Percentiles rank a stretch among this genome's conserved stretches.
These are phyloP conservation scores for Amphirosellinia nigrospora DNA, from an alignment of 495 filamentous ascomycete genomes.

Conservation along the genomic window DNA sequence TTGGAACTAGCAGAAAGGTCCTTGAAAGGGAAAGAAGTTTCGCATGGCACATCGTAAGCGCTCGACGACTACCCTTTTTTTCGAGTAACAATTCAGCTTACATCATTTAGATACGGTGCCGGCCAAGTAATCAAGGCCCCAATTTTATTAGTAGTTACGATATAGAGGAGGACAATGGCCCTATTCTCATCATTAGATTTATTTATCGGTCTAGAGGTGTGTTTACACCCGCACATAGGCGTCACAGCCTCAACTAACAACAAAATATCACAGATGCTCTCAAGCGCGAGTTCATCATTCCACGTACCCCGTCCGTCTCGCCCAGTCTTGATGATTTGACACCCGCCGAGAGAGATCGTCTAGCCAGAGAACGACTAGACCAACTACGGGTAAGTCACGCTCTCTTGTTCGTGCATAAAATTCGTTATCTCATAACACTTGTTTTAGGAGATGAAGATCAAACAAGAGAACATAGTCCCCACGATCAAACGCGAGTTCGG, in stretches of 20 bases:
- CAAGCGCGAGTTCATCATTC: slow-evolving; percentile 40
- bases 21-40: slow-evolving; percentile 43
- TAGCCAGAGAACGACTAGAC: slow-evolving; percentile 33
- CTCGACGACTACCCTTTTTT: neutral
- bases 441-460: slow-evolving; percentile 20
- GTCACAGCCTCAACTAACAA: slow-evolving; percentile 10
- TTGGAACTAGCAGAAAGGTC: slow-evolving; percentile 44
- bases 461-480: neutral
- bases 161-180: slow-evolving; percentile 27
- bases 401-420: neutral
- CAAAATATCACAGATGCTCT: slow-evolving; percentile 34
- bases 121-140: neutral
- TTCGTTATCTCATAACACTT: neutral
- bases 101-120: slow-evolving; percentile 16
- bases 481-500: slow-evolving; percentile 30
- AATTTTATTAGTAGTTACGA: neutral
- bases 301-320: slow-evolving; percentile 38
- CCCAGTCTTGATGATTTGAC: slow-evolving; percentile 26
- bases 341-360: slow-evolving; percentile 23
- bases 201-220: slow-evolving; percentile 42
- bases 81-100: neutral
- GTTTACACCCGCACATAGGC: neutral
- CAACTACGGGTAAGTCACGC: slow-evolving; percentile 28
- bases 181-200: slow-evolving; percentile 39
- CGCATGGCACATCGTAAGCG: slow-evolving; percentile 39